phyloP scores from a whole-genome alignment of 345 rosid species.

The Eutrema heterophyllum region DNA sequence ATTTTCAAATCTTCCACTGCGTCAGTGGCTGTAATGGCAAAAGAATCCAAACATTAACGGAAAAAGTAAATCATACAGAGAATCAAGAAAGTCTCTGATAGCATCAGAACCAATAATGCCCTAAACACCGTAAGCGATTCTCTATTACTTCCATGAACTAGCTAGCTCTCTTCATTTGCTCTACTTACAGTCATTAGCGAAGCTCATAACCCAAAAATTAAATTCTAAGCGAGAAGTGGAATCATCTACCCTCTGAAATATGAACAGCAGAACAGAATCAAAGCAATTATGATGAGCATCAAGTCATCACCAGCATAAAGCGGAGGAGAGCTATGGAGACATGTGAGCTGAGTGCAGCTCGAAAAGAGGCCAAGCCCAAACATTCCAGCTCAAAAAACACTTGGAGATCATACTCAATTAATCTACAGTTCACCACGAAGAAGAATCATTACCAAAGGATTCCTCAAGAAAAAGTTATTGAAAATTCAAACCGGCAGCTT shows the following conservation, averaged over 20 bases:
- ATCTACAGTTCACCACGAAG: too few species aligned
- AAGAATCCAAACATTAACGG: not conserved
- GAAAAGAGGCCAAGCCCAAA: too few species aligned
- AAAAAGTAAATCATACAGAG: not conserved
- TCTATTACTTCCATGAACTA: not conserved
- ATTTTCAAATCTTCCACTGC: slow-evolving; percentile 37
- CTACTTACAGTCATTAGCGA: not conserved
- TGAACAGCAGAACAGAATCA: not conserved
- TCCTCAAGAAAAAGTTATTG: too few species aligned
- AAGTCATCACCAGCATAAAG: too few species aligned
- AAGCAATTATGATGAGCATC: not conserved
- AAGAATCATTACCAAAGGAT: too few species aligned
- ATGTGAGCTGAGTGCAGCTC: too few species aligned
- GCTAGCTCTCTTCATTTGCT: not conserved
- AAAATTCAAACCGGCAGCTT: too few species aligned
- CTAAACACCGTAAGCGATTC: not conserved
- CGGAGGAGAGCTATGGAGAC: too few species aligned
- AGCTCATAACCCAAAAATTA: not conserved
- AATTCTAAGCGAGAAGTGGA: not conserved
- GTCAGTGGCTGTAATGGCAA: slow-evolving; percentile 42
- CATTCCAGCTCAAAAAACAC: too few species aligned
- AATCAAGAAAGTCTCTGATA: too few species aligned
- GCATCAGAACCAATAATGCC: not conserved
- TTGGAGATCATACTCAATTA: too few species aligned
- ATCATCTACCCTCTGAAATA: not conserved